Evolutionary conservation across 2,329 filamentous ascomycete species (phyloP).

Genomic region (Epichloe glyceriae): DNA sequence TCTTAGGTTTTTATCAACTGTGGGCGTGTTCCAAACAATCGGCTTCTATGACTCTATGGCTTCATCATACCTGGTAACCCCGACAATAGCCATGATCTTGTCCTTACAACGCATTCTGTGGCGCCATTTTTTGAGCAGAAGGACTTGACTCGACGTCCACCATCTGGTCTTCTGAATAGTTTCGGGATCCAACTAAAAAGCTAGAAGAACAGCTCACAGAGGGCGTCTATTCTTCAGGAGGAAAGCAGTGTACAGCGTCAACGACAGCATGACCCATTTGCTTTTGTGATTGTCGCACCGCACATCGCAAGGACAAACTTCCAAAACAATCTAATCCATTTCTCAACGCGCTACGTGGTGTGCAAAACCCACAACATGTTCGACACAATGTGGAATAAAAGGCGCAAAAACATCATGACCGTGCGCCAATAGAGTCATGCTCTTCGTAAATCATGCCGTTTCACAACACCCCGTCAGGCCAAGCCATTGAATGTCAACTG

Average conservation of each 20-base stretch:
- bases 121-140: slow-evolving; percentile 22
- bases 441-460: not conserved
- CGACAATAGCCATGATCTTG: slow-evolving; percentile 23
- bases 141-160: slow-evolving; percentile 18
- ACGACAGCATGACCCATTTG: not conserved
- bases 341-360: not conserved
- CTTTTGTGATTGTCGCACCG: not conserved
- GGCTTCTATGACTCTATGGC: slow-evolving; percentile 24
- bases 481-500: slow-evolving; percentile 26
- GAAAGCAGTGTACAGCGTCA: not conserved
- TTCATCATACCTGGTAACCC: slow-evolving; percentile 23
- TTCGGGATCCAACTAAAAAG: slow-evolving; percentile 18
- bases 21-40: slow-evolving; percentile 20
- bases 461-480: slow-evolving; percentile 7
- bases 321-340: too few relatives aligned
- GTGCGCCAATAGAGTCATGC: not conserved
- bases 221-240: slow-evolving; percentile 16
- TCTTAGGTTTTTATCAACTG: slow-evolving; percentile 21
- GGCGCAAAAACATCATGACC: not conserved
- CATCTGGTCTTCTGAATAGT: slow-evolving; percentile 16
- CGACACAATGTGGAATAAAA: not conserved
- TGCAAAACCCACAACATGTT: not conserved
- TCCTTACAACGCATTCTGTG: slow-evolving; percentile 20
- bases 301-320: too few relatives aligned
- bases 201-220: slow-evolving; percentile 18